Evolutionary conservation across 176 grass and related monocot genomes (phyloP).

Genomic region (Rhynchospora tenuis): DNA sequence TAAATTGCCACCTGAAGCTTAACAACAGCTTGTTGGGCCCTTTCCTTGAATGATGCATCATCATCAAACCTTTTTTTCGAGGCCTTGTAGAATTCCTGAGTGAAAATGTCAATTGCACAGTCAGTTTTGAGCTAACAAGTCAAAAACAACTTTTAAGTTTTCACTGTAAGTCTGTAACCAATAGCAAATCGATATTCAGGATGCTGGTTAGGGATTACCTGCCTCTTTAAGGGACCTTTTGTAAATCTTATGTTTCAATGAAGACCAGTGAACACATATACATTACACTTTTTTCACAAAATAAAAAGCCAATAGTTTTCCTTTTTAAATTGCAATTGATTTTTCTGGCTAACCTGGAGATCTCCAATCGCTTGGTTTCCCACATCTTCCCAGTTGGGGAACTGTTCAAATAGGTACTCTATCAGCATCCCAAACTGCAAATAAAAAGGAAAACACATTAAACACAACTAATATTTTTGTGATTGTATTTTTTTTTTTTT

Average conservation of each 20-base stretch:
- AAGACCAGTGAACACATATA: neutral
- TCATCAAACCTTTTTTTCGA: slow-evolving; percentile 87
- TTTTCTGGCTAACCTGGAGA: slow-evolving; percentile 56
- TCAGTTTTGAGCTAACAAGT: slow-evolving; percentile 11
- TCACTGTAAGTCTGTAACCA: neutral
- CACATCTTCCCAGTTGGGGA: slow-evolving; percentile 86
- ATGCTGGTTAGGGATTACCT: neutral
- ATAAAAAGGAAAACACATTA: slow-evolving; percentile 25
- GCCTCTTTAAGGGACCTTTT: neutral
- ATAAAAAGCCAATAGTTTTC: neutral
- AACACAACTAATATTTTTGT: neutral
- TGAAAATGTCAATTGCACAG: slow-evolving; percentile 11
- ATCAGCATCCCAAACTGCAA: slow-evolving; percentile 98
- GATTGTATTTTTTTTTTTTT: neutral
- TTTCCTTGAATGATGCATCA: slow-evolving; percentile 64
- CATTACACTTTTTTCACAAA: neutral
- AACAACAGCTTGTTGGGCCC: slow-evolving; percentile 90
- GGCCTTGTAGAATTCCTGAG: slow-evolving; percentile 88
- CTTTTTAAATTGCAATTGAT: neutral
- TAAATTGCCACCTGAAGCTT: slow-evolving; percentile 55
- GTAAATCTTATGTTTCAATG: neutral
- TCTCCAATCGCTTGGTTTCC: slow-evolving; percentile 92
- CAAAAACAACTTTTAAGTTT: neutral
- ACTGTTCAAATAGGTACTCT: slow-evolving; percentile 87
- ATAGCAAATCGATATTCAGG: neutral